Conservation (phyloP, 352 stramenopile species). For the Phytophthora tentaculata region DNA sequence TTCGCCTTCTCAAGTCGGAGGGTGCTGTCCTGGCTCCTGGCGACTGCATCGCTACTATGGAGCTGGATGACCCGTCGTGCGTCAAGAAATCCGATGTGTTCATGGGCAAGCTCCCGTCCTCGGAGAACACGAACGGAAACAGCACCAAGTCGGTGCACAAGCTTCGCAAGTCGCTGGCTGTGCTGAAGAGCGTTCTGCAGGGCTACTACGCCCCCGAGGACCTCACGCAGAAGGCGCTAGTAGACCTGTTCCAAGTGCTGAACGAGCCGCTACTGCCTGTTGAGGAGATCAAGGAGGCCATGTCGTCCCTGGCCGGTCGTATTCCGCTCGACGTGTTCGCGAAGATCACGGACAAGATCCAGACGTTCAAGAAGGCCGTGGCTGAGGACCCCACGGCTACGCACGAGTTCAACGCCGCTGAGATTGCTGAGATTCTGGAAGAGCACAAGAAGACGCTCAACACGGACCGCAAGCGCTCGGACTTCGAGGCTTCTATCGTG, state of each 20-base stretch:
- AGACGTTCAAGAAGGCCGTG: constrained; percentile 70
- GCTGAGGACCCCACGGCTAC: constrained; percentile 29
- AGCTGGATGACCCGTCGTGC: constrained; percentile 98
- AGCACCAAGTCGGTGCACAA: constrained; percentile 72
- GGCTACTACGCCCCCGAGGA: constrained; percentile 92
- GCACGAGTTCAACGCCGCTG: constrained; percentile 59
- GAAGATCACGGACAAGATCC: constrained; percentile 86
- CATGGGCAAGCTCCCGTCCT: constrained; percentile 77
- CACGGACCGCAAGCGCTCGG: constrained; percentile 58
- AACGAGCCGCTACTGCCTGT: constrained; percentile 81
- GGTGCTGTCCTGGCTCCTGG: constrained; percentile 95
- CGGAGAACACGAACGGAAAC: constrained; percentile 40
- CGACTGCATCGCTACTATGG: constrained; percentile 97
- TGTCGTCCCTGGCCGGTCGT: constrained; percentile 96
- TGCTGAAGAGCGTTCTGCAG: constrained; percentile 93
- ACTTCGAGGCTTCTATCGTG: constrained; percentile 77
- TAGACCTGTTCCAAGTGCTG: constrained; percentile 83
- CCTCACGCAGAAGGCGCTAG: constrained; percentile 86
- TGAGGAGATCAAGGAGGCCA: constrained; percentile 96
- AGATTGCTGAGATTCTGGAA: constrained; percentile 68
- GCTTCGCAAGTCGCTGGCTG: constrained; percentile 74
- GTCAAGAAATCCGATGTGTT: constrained; percentile 95
- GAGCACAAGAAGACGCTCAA: constrained; percentile 64
- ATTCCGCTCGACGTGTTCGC: constrained; percentile 94
- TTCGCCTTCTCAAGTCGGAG: constrained; percentile 96